These are phyloP conservation scores for Marchantia paleacea DNA, from an alignment of 225 moss, liverwort and hornwort genomes.

Conservation along the genomic window DNA sequence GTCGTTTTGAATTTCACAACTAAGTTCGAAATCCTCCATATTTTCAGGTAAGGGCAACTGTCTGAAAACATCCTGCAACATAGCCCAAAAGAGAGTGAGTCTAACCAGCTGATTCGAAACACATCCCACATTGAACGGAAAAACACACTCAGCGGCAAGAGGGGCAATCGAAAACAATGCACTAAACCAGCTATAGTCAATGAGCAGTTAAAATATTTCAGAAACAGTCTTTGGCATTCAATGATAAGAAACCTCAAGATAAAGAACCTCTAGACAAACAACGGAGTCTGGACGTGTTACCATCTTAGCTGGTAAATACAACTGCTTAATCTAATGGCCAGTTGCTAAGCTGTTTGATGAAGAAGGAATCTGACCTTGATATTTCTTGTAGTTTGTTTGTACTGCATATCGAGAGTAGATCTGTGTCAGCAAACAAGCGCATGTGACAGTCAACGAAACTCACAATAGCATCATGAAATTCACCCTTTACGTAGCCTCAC, in stretches of 20 bases:
- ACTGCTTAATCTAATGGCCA: background rate
- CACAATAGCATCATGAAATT: conserved; percentile 1
- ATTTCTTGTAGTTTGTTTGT: conserved; percentile 29
- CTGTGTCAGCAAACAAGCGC: conserved; percentile 43
- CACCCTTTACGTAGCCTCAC: background rate
- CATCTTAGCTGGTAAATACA: background rate
- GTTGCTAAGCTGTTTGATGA: background rate
- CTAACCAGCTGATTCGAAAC: background rate
- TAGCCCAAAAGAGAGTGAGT: background rate
- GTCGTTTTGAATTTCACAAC: conserved; percentile 23
- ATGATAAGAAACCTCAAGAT: background rate
- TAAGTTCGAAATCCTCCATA: conserved; percentile 32
- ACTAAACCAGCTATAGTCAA: background rate
- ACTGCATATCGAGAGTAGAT: conserved; percentile 48
- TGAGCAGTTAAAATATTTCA: background rate
- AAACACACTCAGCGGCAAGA: background rate
- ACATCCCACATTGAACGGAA: background rate
- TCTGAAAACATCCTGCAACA: conserved; percentile 33
- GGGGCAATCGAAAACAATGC: background rate
- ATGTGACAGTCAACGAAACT: conserved; percentile 35
- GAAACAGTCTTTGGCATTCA: background rate
- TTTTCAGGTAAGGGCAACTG: conserved; percentile 26
- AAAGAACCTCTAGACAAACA: background rate
- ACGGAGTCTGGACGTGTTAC: background rate
- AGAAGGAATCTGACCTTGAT: conserved; percentile 34